A percentile compares a stretch with the other conserved stretches of the same genome.
phyloP scores from a whole-genome alignment of 139 green algal genomes.

The Chlamydomonas incerta region DNA sequence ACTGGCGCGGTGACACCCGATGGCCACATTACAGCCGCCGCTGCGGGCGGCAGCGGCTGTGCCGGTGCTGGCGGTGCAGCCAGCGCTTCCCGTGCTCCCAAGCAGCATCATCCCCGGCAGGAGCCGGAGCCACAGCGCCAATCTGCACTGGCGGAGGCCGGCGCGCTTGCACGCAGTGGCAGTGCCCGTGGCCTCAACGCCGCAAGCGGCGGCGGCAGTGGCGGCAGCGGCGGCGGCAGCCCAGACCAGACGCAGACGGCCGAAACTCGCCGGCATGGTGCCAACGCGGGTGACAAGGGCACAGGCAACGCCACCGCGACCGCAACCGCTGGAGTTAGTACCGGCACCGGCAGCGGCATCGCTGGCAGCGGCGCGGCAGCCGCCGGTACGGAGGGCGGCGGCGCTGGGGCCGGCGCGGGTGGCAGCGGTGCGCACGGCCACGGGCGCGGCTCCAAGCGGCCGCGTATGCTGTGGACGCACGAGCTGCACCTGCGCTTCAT shows the following conservation, averaged over 20 bases:
- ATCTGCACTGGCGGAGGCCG: too few relatives aligned
- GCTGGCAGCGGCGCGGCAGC: neutral
- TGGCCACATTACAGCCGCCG: too few relatives aligned
- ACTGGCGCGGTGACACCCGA: too few relatives aligned
- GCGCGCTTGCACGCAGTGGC: neutral
- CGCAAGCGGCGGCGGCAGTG: neutral
- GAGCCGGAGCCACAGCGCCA: too few relatives aligned
- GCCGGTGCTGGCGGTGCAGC: too few relatives aligned
- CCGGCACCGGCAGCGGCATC: slow-evolving; percentile 3
- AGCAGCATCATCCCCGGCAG: too few relatives aligned
- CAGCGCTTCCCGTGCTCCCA: too few relatives aligned
- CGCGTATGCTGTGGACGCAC: slow-evolving; percentile 91
- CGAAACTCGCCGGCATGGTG: too few relatives aligned
- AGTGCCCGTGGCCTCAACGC: neutral
- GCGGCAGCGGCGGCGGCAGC: neutral
- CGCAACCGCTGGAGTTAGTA: neutral
- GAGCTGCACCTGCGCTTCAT: slow-evolving; percentile 93
- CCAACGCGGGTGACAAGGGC: neutral
- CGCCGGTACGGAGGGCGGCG: neutral
- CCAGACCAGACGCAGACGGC: too few relatives aligned
- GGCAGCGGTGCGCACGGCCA: neutral
- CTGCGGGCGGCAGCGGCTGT: too few relatives aligned
- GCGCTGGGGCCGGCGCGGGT: neutral
- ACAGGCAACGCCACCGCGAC: neutral
- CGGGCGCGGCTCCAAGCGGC: neutral